A percentile compares a stretch with the other conserved stretches of the same genome.
These are phyloP conservation scores for Cryomyces minteri DNA, from an alignment of 495 filamentous ascomycete species.

Conservation along the genomic window DNA sequence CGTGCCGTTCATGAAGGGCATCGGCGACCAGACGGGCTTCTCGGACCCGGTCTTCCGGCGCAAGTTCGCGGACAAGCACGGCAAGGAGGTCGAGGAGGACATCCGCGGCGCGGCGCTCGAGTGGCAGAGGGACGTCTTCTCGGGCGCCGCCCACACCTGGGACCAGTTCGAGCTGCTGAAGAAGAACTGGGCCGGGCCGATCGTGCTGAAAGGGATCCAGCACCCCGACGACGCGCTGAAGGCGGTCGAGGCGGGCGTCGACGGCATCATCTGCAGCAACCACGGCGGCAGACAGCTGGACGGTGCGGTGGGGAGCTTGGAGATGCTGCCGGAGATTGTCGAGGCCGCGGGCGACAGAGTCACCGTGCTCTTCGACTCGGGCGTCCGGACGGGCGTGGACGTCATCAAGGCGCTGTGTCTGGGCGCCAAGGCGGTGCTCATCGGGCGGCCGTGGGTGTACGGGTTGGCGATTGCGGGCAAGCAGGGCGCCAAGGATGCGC, in stretches of 20 bases:
- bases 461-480: conserved; percentile 12
- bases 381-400: conserved; percentile 15
- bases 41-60: conserved; percentile 44
- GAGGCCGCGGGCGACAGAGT: conserved; percentile 13
- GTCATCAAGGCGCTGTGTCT: conserved; percentile 18
- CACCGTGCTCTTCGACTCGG: conserved; percentile 16
- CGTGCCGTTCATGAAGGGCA: conserved; percentile 31
- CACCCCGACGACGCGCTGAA: conserved; percentile 26
- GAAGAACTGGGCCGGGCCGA: conserved; percentile 20
- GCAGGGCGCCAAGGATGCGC: conserved; percentile 5
- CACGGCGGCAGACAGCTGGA: conserved; percentile 25
- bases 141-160: conserved; percentile 6
- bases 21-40: conserved; percentile 28
- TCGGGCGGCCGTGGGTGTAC: conserved; percentile 17
- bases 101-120: conserved; percentile 2
- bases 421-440: conserved; percentile 14
- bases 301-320: conserved; percentile 14
- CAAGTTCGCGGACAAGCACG: conserved; percentile 30
- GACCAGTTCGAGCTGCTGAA: conserved; percentile 12
- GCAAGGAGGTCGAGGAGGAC: conserved; percentile 30
- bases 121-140: conserved; percentile 5
- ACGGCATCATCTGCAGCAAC: conserved; percentile 36
- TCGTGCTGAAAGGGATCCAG: conserved; percentile 22
- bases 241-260: conserved; percentile 28
- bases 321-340: conserved; percentile 17